Evolutionary conservation across 768 basidiomycete species (phyloP), one percentile per base, ranked within the genome.

Genomic region (Strobilomyces echinocephalus): DNA sequence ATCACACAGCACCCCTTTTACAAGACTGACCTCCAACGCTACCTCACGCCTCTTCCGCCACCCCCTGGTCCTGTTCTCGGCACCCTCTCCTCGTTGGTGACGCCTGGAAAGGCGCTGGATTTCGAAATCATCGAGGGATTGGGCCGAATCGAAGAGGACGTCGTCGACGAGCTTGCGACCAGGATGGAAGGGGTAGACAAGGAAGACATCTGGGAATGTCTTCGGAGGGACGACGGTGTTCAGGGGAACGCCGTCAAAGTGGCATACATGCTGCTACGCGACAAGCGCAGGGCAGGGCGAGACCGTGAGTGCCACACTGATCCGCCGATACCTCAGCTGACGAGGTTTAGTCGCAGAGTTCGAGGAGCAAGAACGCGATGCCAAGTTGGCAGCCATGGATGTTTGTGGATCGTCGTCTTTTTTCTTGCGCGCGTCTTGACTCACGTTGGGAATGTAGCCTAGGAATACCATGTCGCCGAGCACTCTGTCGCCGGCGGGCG

Each of bases 231-330:
- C 49, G 92, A 95, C 58, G 93, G 90, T 0, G 77, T 82, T 39
- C 84, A 87, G 55, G 91, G 94, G 36, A 97, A 97, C 66, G 86
- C 91, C 50, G 87, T 98, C 66, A 95, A 97, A 72, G 94, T 99
- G 8, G 94, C 95, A 0, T 99, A 98, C 70, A 84, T 94, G 82
- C 76, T 99, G 5, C 76, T 97, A 42, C 77, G 92, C 52, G 95
- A 99, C 65, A 94, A 94, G 73, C 77, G 84, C 60, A 75, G 93
- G 36, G 78, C 88, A 49, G 85, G 92, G 7, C 82, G 87, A 69
- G 91, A 93, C 67, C 73, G 94, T 95, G 63, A 78, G 92, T 78
- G 30, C 35, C 12, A 16, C 8, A 34, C 6, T 52, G 24, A 45
- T 49, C 55, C 28, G 38, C 20, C 20, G n/a, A 15, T 43, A 42